Evolutionary conservation across 768 basidiomycete genomes (phyloP), one percentile per base, ranked within the genome.

Genomic region (Omphalotus guepiniiformis): DNA sequence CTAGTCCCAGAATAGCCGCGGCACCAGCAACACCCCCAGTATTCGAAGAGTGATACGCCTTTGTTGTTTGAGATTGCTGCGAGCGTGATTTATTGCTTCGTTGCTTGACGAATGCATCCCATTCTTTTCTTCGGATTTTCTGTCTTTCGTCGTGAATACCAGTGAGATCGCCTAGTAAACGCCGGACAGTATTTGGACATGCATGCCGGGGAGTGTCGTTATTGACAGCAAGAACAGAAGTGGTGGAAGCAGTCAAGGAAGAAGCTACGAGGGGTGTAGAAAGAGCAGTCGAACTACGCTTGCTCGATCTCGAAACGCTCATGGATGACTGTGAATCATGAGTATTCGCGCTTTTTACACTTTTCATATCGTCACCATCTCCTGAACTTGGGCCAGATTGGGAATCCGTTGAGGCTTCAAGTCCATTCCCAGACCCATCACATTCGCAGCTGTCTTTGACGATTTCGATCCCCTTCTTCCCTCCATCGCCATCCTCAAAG

Each of bases 31-130:
- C 58, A 15, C 26, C n/a, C 3, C 28, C 30, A 34, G 13, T 25
- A 12, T 22, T 36, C 21, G 6, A 23, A 1, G 56, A 57, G n/a
- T n/a, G n/a, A 22, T 55, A 38, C n/a, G 64, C 49, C 12, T 67
- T 48, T 4, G 55, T 46, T 7, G 54, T 52, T 36, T 60, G 63
- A 2, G 57, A 55, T 48, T 72, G 69, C 9, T 62, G 53, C 18
- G 67, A 55, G 3, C 38, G 23, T 2, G 64, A 52, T 55, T 66
- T 70, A 54, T 76, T 79, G 55, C 65, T 79, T 41, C 86, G 70
- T 54, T 85, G 79, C 52, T 78, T 82, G 15, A 97, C 79, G 61
- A 94, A 97, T 0, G 71, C 76, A 51, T 95, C 92, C 95, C 96
- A 98, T 47, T 88, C 89, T 51, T 80, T 80, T 46, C 83, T 72